These are phyloP conservation scores for Pholiota microspora DNA, from an alignment of 768 basidiomycete genomes.

Conservation along the genomic window DNA sequence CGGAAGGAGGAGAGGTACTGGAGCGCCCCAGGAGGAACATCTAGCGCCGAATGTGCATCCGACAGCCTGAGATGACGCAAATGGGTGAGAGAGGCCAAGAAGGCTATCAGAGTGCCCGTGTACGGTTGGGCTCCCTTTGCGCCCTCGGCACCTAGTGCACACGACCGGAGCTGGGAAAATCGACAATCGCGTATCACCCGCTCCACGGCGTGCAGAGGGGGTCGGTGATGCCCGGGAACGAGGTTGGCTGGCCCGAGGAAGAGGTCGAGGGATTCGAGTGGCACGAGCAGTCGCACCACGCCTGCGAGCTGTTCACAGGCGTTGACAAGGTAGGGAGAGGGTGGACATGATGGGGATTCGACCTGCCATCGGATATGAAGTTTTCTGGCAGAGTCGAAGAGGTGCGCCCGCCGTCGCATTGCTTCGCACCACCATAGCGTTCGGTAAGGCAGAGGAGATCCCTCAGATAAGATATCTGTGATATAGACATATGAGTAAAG, in stretches of 20 bases:
- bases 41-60: conserved; percentile 42
- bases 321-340: conserved; percentile 29
- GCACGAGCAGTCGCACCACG: conserved; percentile 32
- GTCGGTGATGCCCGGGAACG: conserved; percentile 11
- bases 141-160: conserved; percentile 46
- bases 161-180: conserved; percentile 39
- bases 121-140: conserved; percentile 41
- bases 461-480: conserved; percentile 41
- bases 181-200: conserved; percentile 36
- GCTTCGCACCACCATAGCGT: conserved; percentile 54
- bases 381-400: conserved; percentile 41
- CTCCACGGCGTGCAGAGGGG: conserved; percentile 43
- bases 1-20: conserved; percentile 54
- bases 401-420: conserved; percentile 42
- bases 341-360: conserved; percentile 22
- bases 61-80: conserved; percentile 45
- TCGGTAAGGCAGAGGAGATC: conserved; percentile 36
- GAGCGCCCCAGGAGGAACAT: conserved; percentile 41
- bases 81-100: conserved; percentile 39
- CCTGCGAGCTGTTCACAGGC: conserved; percentile 39
- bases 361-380: conserved; percentile 57
- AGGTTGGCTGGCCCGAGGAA: conserved; percentile 46
- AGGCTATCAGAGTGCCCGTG: conserved; percentile 35
- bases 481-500: conserved; percentile 55
- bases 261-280: conserved; percentile 56